These are phyloP conservation scores for Metschnikowia borealis DNA, from an alignment of 805 yeast species.

Conservation along the genomic window DNA sequence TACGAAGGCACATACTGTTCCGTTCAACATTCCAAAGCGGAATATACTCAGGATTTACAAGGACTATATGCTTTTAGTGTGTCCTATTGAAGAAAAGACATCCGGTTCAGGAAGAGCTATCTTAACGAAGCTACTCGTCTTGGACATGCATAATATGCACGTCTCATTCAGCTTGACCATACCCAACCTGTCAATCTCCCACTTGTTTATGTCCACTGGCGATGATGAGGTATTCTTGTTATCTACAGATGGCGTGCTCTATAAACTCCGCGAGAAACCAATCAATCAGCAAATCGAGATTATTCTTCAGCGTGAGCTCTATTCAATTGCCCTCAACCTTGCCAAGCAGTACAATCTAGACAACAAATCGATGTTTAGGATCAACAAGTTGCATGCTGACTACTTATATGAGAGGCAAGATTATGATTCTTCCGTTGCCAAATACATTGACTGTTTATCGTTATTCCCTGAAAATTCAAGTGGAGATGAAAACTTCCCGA, in stretches of 20 bases:
- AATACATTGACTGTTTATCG: conserved; percentile 52
- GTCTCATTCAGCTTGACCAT: conserved; percentile 66
- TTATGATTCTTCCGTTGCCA: conserved; percentile 65
- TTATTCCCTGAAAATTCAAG: conserved; percentile 14
- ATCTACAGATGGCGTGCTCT: conserved; percentile 72
- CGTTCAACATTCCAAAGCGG: conserved; percentile 55
- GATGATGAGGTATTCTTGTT: conserved; percentile 59
- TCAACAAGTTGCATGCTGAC: conserved; percentile 58
- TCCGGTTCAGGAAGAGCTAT: conserved; percentile 14
- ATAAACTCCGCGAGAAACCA: conserved; percentile 62
- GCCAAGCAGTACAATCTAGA: conserved; percentile 42
- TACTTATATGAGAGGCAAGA: conserved; percentile 63
- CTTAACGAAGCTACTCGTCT: conserved; percentile 57
- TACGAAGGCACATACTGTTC: conserved; percentile 51
- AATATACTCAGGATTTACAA: conserved; percentile 44
- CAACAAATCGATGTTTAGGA: conserved; percentile 25
- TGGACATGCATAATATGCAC: conserved; percentile 68
- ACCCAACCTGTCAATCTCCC: conserved; percentile 55
- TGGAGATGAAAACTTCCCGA: conserved; percentile 13
- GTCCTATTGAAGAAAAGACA: conserved; percentile 35
- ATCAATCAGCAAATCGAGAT: conserved; percentile 65
- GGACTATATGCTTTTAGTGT: conserved; percentile 56
- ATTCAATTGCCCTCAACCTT: conserved; percentile 65
- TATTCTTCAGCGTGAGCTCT: conserved; percentile 66
- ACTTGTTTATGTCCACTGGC: conserved; percentile 44